Base-by-base conservation (phyloP, 306 rosid species). In the Trifolium subterraneum region DNA sequence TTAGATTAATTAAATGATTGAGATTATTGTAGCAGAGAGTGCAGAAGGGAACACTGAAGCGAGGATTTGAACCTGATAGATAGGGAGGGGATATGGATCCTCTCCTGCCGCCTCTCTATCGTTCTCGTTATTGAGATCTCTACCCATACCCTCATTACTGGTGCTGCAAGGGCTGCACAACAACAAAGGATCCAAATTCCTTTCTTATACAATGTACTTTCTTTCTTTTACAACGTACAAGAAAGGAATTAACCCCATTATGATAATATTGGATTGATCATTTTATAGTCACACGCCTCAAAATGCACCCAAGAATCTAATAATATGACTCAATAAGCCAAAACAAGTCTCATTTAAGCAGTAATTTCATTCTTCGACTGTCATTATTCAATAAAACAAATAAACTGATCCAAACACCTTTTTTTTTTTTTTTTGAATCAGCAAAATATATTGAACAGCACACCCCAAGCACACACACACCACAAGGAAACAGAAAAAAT, bases 311-410 rank as follows among this genome's bases (percentile, higher is more conserved):
- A 48, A 48, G 4, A 48, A n/a, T n/a, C 55, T 15, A n/a, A n/a
- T n/a, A 48, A 48, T 20, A 54, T 54, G 29, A 54, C 15, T 54
- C 60, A 54, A 54, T 10, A 54, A 54, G 60, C 60, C 14, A 54
- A 10, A 54, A 20, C 60, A 54, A 54, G 2, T 19, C 31, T 54
- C 60, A 20, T 54, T 10, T 8, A 3, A 54, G 29, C 60, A 19
- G 60, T 31, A 54, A 54, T 20, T 54, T 54, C 60, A 54, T 54
- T 54, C 29, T 19, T 9, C 6, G 7, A 23, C 10, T 5, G 27
- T 52, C 9, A 52, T 8, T 54, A 20, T 18, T 52, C 29, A 52
- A 52, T 29, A 19, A 50, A 16, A 50, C 2, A 62, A 33, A 33
- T 62, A 27, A 60, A 29, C n/a, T 1, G 25, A 33, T 35, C 16